Evolutionary conservation across 768 basidiomycete genomes (phyloP), one percentile per base, ranked within the genome.

Genomic region (Cubamyces sp.): DNA sequence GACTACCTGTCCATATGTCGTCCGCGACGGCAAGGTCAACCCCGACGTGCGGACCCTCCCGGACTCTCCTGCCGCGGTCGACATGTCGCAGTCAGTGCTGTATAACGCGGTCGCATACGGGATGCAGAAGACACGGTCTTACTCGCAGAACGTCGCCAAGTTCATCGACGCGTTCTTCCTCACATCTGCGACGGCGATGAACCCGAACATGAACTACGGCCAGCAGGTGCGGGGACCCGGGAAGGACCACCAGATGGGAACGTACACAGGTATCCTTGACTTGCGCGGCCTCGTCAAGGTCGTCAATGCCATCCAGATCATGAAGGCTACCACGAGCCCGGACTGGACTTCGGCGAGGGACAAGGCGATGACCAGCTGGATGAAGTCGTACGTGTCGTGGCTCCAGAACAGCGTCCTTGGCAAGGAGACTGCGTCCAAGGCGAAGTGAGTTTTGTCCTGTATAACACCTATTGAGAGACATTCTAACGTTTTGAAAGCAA

Each of bases 211-310:
- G 68, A 77, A 84, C 60, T 86, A 75, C 64, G 83, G 82, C 0
- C 85, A 86, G 69, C 70, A 82, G 11, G 75, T 84, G 23, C 81
- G 85, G 7, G 84, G 85, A 1, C 81, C 81, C 19, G 82, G 82
- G 1, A 67, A 72, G 30, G 68, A 68, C 9, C 77, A 78, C 37
- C 73, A 76, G 61, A 57, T 68, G 6, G 85, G 85, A 16, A 79
- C 80, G 14, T 83, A 79, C 68, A 83, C 82, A 12, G 85, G 85
- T 5, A 70, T 85, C 9, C 73, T 87, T 52, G 85, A 86, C 68
- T 60, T 84, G 45, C 76, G 83, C 23, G 79, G 80, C 21, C 60
- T 84, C 39, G 77, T 81, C 53, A 85, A 84, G 69, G 69, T 85
- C 28, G 73, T 75, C 43, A 84, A 84, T 60, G 77, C 70, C 9